phyloP scores from a whole-genome alignment of 176 grass and related monocot genomes.

The Phragmites australis region DNA sequence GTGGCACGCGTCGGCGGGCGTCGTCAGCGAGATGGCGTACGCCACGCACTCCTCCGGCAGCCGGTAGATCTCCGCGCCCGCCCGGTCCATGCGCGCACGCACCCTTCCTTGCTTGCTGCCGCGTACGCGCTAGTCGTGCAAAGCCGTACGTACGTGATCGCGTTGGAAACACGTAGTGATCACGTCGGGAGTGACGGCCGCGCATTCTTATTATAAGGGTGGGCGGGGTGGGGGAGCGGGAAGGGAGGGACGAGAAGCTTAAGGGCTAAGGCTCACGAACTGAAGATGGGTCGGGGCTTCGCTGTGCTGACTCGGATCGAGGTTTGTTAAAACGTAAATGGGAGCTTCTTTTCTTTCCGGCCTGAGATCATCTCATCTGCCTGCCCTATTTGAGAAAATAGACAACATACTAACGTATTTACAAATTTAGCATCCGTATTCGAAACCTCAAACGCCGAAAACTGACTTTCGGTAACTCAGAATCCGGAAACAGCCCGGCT shows the following conservation, averaged over 20 bases:
- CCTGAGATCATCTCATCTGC: too few relatives aligned
- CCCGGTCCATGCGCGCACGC: not conserved
- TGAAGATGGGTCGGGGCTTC: not conserved
- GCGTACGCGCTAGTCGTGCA: not conserved
- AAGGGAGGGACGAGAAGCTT: constrained; percentile 47
- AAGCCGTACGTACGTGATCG: too few relatives aligned
- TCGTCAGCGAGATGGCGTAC: constrained; percentile 70
- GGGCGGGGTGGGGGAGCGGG: not conserved
- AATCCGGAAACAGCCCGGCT: too few relatives aligned
- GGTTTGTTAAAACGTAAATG: constrained; percentile 37
- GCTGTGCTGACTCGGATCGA: constrained; percentile 48
- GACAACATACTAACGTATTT: too few relatives aligned
- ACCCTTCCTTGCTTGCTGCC: not conserved
- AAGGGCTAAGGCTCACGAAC: constrained; percentile 62
- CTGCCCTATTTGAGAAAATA: too few relatives aligned
- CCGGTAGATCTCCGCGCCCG: constrained; percentile 39
- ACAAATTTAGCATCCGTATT: too few relatives aligned
- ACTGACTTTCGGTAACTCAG: too few relatives aligned
- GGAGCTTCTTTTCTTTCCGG: constrained; percentile 7
- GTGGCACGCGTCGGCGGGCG: constrained; percentile 59
- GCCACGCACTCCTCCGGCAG: constrained; percentile 77
- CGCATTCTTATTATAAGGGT: not conserved
- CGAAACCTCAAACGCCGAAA: too few relatives aligned
- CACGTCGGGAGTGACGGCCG: not conserved
- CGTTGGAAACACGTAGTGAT: not conserved